Evolutionary conservation across 192 early-diverging fungal genomes (phyloP), one percentile per base, ranked within the genome.

Genomic region (Coemansia sp.): DNA sequence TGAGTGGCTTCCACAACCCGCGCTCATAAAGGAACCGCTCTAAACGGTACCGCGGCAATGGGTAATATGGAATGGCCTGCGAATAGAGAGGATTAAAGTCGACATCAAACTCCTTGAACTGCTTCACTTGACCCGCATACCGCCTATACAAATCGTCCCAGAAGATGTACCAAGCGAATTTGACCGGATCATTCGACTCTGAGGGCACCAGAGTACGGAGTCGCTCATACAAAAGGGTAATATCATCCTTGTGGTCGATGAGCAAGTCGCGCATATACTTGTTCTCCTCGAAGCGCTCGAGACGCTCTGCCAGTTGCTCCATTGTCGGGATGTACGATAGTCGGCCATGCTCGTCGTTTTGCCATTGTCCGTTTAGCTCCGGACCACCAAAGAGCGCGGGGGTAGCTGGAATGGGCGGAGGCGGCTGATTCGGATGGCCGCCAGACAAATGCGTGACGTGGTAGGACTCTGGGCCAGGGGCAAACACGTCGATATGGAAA

Each of bases 1-100:
- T 68, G 23, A 72, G 62, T 1, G 78, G 74, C 37, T 70, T 71
- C 80, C 80, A 86, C 51, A 86, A 64, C 12, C 78, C 75, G 32
- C 77, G 75, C 45, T 75, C 71, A n/a, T 78, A 82, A 61, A 90
- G 63, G 71, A 88, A 90, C 17, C 64, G 67, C 73, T 89, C 87
- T 5, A 90, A 68, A 0, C 80, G 66, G n/a, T 69, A 68, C 14
- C 89, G 65, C 15, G 86, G 72, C 77, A 88, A 61, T 19, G 89
- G 89, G 48, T 71, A 74, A 68, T 89, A 90, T 10, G 87, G 85
- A 38, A 90, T 77, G 2, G 87, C 78, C 25, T 76, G 74, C 53
- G 87, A 77, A 58, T 88, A 90, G 1, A 87, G 81, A n/a, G 89
- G 89, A 44, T 85, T 88, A 65, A 90, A 90, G 65, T 87, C 87